A percentile compares a stretch with the other conserved stretches of the same genome.
Evolutionary conservation across 2,329 filamentous ascomycete species (phyloP).

Genomic region (Fusarium secorum): DNA sequence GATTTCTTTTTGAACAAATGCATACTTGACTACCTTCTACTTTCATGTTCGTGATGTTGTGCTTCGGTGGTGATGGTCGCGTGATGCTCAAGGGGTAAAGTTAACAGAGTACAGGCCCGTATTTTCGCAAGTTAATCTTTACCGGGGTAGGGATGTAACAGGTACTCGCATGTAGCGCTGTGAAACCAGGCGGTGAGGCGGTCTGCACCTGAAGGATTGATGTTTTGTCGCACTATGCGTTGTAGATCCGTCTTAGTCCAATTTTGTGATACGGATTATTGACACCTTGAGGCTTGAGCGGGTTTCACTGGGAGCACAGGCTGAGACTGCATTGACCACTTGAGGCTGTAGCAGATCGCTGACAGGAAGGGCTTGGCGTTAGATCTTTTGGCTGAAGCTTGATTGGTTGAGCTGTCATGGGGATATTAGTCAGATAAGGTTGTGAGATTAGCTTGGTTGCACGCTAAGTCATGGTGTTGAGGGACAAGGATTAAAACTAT

Average conservation of each 20-base stretch:
- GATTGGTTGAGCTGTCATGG: background rate
- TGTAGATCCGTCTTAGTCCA: background rate
- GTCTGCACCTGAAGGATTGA: background rate
- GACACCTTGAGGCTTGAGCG: background rate
- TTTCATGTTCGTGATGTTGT: background rate
- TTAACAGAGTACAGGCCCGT: background rate
- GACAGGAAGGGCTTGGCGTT: background rate
- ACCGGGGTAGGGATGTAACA: background rate
- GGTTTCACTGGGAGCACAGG: background rate
- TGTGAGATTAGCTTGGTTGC: background rate
- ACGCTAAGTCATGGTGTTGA: background rate
- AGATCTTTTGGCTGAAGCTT: background rate
- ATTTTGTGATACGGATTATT: background rate
- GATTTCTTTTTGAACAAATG: conserved; percentile 4
- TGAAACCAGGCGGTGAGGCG: background rate
- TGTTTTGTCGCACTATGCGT: background rate
- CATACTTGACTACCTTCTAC: background rate
- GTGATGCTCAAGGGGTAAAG: background rate
- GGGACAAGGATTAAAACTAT: background rate
- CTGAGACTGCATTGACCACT: background rate
- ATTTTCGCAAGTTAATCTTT: background rate
- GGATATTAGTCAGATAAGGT: background rate
- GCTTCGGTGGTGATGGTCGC: background rate
- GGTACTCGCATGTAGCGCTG: background rate
- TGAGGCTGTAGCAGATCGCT: background rate